phyloP scores from a whole-genome alignment of 2,329 filamentous ascomycete species.

The Neonectria faginata region DNA sequence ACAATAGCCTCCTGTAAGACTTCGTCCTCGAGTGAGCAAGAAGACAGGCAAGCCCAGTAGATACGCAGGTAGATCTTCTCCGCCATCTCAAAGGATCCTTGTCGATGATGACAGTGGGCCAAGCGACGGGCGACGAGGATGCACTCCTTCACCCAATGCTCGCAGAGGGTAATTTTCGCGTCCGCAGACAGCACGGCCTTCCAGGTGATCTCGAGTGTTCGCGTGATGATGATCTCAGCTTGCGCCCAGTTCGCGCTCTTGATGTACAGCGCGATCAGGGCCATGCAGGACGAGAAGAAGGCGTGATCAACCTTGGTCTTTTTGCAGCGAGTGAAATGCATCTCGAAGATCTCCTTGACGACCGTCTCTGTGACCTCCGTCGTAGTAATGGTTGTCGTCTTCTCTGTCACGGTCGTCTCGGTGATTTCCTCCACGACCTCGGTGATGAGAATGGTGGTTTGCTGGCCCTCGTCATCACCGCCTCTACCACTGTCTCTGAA shows the following conservation, averaged over 20 bases:
- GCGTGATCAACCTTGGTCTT: slow-evolving; percentile 47
- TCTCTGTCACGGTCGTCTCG: slow-evolving; percentile 49
- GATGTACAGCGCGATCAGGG: slow-evolving; percentile 50
- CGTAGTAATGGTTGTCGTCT: slow-evolving; percentile 47
- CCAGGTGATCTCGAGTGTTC: slow-evolving; percentile 55
- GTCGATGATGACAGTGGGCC: slow-evolving; percentile 51
- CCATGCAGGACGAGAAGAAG: slow-evolving; percentile 52
- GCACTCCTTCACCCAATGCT: slow-evolving; percentile 49
- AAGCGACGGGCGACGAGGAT: slow-evolving; percentile 50
- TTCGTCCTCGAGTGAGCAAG: slow-evolving; percentile 47
- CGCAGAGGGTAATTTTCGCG: slow-evolving; percentile 46
- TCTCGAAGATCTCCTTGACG: slow-evolving; percentile 52
- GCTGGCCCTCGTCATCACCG: slow-evolving; percentile 49
- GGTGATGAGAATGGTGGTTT: slow-evolving; percentile 52
- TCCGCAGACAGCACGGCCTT: slow-evolving; percentile 51
- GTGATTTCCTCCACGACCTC: slow-evolving; percentile 55
- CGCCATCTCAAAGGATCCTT: slow-evolving; percentile 52
- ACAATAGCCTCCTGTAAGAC: slow-evolving; percentile 46
- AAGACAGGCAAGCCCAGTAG: slow-evolving; percentile 50
- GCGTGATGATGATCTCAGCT: slow-evolving; percentile 50
- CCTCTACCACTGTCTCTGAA: slow-evolving; percentile 51
- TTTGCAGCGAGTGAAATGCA: slow-evolving; percentile 51
- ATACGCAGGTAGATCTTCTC: slow-evolving; percentile 53
- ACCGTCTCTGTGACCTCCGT: slow-evolving; percentile 50
- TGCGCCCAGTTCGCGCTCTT: slow-evolving; percentile 50